These are phyloP conservation scores for Pichia ethanolica DNA, from an alignment of 805 yeast species.

Conservation along the genomic window DNA sequence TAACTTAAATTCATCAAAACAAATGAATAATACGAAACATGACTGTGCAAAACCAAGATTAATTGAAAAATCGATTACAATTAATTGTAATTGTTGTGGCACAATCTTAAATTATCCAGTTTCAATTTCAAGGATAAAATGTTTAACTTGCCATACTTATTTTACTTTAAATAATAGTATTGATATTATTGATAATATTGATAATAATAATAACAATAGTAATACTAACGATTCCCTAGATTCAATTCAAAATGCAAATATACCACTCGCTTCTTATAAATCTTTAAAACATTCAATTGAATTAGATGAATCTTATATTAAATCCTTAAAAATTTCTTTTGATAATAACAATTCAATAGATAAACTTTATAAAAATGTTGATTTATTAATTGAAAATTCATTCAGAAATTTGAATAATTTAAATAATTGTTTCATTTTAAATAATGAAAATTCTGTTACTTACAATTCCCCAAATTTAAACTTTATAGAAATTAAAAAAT, in stretches of 20 bases:
- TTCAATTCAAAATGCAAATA: background rate
- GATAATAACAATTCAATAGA: background rate
- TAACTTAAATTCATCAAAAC: too few species aligned
- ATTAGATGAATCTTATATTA: background rate
- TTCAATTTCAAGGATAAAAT: constrained; percentile 9
- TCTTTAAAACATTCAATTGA: background rate
- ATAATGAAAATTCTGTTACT: constrained; percentile 15
- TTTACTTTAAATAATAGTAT: background rate
- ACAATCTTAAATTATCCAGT: constrained; percentile 11
- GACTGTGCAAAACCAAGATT: background rate
- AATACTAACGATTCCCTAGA: too few species aligned
- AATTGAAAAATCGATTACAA: background rate
- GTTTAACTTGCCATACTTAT: constrained; percentile 13
- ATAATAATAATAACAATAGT: too few species aligned
- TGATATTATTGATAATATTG: too few species aligned
- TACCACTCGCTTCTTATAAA: background rate
- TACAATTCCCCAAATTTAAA: constrained; percentile 45
- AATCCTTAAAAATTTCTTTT: background rate
- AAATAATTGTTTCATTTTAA: constrained; percentile 47
- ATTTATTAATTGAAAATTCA: constrained; percentile 35
- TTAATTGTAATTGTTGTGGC: constrained; percentile 14
- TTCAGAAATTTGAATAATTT: constrained; percentile 43
- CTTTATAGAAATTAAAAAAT: constrained; percentile 36
- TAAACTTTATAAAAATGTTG: constrained; percentile 41
- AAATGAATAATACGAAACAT: background rate